Evolutionary conservation across 2,329 filamentous ascomycete species (phyloP), one percentile per base, ranked within the genome.

Genomic region (Fonsecaea multimorphosa): DNA sequence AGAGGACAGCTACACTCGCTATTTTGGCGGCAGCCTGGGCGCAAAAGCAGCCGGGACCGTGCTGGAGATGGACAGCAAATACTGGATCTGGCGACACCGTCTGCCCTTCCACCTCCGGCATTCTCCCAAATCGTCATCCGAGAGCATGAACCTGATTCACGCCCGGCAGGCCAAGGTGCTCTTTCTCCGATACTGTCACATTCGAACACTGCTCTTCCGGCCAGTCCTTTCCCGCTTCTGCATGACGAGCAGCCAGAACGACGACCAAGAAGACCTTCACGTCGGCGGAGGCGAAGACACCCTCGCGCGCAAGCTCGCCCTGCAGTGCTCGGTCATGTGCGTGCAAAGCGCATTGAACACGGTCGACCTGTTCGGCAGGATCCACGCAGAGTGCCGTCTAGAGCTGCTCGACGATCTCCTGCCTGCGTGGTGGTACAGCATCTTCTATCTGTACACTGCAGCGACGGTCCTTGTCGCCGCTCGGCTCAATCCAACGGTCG

Each of bases 371-470:
- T 76, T 78, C 14, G 67, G 75, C 54, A n/a, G 16, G 70, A 64
- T 55, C 12, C 46, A 62, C 19, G 53, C 57, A 12, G 65, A 61
- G 9, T 53, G 34, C n/a, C 40, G 36, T 1, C 3, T 62, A 19
- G 62, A 64, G 11, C 32, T 62, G 5, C 53, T 68, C 12, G 65
- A 68, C n/a, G 76, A 76, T 0, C 72, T 75, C 0, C 69, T 77
- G 40, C 76, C 76, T 6, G 75, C 76, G 0, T 78, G 76, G 76
- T 78, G 76, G 76, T 78, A 77, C 55, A 75, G 77, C 3, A 76
- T 77, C 24, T 71, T 78, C 1, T 78, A 78, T 38, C 70, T 77
- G 7, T 77, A 78, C 64, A 76, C 75, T 0, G 75, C 76, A 1
- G 76, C 76, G 2, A 77, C 74, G 1, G 75, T 78, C 8, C 63